A percentile compares a stretch with the other conserved stretches of the same genome.
Conservation (phyloP, 768 basidiomycete genomes). For the Zangia roseola region DNA sequence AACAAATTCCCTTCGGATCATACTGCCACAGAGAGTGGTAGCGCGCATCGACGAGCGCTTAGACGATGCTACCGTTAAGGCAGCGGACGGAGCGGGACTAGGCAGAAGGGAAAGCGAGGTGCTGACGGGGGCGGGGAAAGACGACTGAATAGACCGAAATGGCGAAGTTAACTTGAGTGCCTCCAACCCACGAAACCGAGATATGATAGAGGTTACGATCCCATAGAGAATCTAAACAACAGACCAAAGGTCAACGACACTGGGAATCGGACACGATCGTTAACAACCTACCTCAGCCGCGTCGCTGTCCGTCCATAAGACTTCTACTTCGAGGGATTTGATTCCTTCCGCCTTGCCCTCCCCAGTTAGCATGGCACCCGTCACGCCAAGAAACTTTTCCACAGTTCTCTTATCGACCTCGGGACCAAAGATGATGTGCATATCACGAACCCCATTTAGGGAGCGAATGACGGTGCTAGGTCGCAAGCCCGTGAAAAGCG, state of each 20-base stretch:
- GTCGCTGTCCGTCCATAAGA: constrained; percentile 26
- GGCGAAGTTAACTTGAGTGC: constrained; percentile 32
- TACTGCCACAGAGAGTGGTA: background rate
- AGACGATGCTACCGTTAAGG: background rate
- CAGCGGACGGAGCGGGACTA: constrained; percentile 6
- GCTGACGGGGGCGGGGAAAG: constrained; percentile 5
- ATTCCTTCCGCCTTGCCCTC: constrained; percentile 11
- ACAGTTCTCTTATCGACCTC: constrained; percentile 34
- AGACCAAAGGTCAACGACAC: background rate
- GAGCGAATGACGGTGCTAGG: constrained; percentile 27
- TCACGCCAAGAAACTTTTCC: constrained; percentile 29
- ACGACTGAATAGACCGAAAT: constrained; percentile 27
- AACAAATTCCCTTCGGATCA: constrained; percentile 27
- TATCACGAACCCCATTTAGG: constrained; percentile 26
- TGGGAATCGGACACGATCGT: background rate
- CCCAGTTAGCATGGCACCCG: constrained; percentile 22
- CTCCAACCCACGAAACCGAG: constrained; percentile 30
- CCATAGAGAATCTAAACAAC: constrained; percentile 24
- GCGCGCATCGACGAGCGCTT: background rate
- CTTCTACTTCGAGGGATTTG: constrained; percentile 28
- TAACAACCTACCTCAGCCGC: constrained; percentile 25
- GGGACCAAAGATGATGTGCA: constrained; percentile 30
- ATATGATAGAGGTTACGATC: constrained; percentile 31
- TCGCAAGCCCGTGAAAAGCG: constrained; percentile 30
- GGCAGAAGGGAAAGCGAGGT: constrained; percentile 1